Base-by-base conservation (phyloP, 2,329 filamentous ascomycete genomes). In the Truncatella angustata region DNA sequence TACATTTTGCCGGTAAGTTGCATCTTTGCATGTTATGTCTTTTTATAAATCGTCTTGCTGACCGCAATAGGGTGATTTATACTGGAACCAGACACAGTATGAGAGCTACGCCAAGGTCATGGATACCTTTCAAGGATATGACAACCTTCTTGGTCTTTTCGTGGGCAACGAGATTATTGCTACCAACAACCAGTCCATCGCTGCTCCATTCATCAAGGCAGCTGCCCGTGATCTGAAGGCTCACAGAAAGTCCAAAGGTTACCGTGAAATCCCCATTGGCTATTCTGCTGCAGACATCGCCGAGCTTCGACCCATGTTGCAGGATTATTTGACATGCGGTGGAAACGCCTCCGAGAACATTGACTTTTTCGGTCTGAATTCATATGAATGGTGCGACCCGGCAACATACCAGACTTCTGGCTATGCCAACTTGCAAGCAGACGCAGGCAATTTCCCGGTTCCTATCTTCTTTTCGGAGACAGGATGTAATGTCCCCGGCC, bases 381-480 rank as follows among this genome's bases (percentile, higher is more conserved):
- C 89, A 45, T 94, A 95, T 68, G 87, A 91, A 65, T 90, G 87
- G 87, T 90, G 87, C 62, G 86, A 86, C 55, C 71, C 74, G 21
- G 73, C 75, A 52, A 70, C 67, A 4, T 91, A 85, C 70, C 58
- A 74, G 23, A 74, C 68, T 5, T 84, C 90, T 2, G 90, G 89
- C 52, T 96, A 96, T 71, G 65, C 75, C 43, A 75, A 76, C 56
- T 81, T 95, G 24, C 79, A 91, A 66, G 69, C 76, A 49, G 84
- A 87, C 58, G 85, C 88, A 5, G 78, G 79, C 34, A 70, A 82
- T 61, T 92, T 91, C 69, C 86, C 85, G 43, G 84, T 95, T n/a
- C 91, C 90, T 18, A 90, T 94, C 62, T 92, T 91, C 77, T 90
- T 96, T 72, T 92, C 89, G 30, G 91, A 96, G 71, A 94, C 90